These are phyloP conservation scores for Phytophthora colocasiae DNA, from an alignment of 352 stramenopile species.

Conservation along the genomic window DNA sequence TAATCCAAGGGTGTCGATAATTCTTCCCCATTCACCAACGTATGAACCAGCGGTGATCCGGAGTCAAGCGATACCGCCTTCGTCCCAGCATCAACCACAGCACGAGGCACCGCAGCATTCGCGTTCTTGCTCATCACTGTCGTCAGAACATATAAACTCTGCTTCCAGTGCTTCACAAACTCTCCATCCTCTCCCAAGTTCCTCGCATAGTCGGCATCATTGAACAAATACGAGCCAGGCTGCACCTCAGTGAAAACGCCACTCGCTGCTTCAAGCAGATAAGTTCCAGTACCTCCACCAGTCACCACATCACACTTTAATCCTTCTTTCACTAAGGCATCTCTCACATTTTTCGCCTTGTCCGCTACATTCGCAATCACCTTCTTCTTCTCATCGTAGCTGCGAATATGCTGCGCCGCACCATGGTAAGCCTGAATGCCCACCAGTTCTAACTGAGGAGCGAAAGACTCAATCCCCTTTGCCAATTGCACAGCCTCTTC, in stretches of 20 bases:
- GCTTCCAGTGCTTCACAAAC: conserved; percentile 55
- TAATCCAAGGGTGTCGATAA: conserved; percentile 57
- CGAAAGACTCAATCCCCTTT: conserved; percentile 31
- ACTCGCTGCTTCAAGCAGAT: conserved; percentile 61
- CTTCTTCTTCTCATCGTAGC: conserved; percentile 51
- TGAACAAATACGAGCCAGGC: conserved; percentile 81
- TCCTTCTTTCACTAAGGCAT: conserved; percentile 38
- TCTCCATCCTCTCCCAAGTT: conserved; percentile 56
- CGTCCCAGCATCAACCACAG: conserved; percentile 77
- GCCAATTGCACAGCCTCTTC: conserved; percentile 57
- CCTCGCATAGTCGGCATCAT: conserved; percentile 73
- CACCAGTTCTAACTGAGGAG: conserved; percentile 39
- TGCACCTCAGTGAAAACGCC: conserved; percentile 82
- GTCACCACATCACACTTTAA: conserved; percentile 72
- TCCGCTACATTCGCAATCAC: conserved; percentile 50
- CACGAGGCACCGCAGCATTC: conserved; percentile 38
- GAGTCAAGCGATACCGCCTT: conserved; percentile 80
- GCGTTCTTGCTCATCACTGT: conserved; percentile 72
- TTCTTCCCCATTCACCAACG: conserved; percentile 42
- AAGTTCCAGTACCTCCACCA: conserved; percentile 75
- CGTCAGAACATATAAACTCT: conserved; percentile 74
- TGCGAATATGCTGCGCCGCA: conserved; percentile 75
- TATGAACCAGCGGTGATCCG: conserved; percentile 60
- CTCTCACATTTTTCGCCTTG: conserved; percentile 50
- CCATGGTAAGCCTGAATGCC: conserved; percentile 84